These are phyloP conservation scores for Ustulina deusta DNA, from an alignment of 2,329 filamentous ascomycete genomes.

Conservation along the genomic window DNA sequence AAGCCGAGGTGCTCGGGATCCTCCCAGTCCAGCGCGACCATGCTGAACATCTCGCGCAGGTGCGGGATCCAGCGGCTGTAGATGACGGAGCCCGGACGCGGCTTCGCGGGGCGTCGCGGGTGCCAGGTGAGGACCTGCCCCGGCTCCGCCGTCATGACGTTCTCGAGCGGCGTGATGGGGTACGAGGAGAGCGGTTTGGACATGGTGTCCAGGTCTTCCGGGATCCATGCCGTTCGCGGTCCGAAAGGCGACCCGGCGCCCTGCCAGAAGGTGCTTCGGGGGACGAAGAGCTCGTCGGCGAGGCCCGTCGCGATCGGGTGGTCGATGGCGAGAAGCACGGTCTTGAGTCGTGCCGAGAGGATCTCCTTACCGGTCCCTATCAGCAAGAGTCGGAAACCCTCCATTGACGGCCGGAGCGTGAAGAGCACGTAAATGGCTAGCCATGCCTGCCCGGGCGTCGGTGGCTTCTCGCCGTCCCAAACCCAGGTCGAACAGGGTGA, in stretches of 20 bases:
- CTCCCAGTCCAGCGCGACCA: slow-evolving; percentile 77
- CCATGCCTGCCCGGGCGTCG: slow-evolving; percentile 65
- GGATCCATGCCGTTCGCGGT: slow-evolving; percentile 71
- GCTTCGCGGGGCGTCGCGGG: slow-evolving; percentile 78
- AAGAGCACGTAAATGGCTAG: slow-evolving; percentile 65
- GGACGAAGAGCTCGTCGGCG: slow-evolving; percentile 55
- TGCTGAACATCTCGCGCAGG: slow-evolving; percentile 79
- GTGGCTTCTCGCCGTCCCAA: slow-evolving; percentile 58
- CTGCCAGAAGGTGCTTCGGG: slow-evolving; percentile 74
- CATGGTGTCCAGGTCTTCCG: slow-evolving; percentile 54
- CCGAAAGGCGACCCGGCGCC: slow-evolving; percentile 76
- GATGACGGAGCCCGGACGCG: slow-evolving; percentile 74
- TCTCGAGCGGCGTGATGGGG: slow-evolving; percentile 62
- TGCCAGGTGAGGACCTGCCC: slow-evolving; percentile 64
- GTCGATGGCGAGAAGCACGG: slow-evolving; percentile 62
- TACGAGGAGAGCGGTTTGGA: slow-evolving; percentile 58
- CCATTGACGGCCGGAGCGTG: slow-evolving; percentile 61
- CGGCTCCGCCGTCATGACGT: slow-evolving; percentile 57
- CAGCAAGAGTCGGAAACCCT: slow-evolving; percentile 62
- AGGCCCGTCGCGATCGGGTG: slow-evolving; percentile 57
- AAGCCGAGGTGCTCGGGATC: slow-evolving; percentile 73
- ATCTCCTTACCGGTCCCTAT: slow-evolving; percentile 54
- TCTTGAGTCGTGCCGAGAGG: slow-evolving; percentile 55
- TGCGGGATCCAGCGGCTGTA: slow-evolving; percentile 86
- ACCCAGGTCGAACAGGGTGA: slow-evolving; percentile 60